phyloP scores from a whole-genome alignment of 441 rosid species.

The Arabidopsis hybrid region DNA sequence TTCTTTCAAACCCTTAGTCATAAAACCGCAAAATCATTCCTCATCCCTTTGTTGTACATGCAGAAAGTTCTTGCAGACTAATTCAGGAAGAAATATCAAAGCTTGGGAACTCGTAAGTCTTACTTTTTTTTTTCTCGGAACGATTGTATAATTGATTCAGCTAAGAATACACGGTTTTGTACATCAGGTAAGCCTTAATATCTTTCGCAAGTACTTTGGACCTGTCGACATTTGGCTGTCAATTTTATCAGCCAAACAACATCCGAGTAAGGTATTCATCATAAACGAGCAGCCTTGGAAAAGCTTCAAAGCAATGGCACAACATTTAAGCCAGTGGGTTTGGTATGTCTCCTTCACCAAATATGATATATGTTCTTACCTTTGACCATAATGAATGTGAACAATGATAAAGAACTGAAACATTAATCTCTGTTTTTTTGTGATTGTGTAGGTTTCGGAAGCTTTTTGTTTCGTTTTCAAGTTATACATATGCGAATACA shows the following conservation, averaged over 20 bases:
- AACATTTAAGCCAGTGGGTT: slow-evolving; percentile 87
- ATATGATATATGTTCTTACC: not conserved
- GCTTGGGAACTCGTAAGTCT: slow-evolving; percentile 82
- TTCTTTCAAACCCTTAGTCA: slow-evolving; percentile 1
- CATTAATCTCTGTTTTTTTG: slow-evolving; percentile 8
- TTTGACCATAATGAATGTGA: slow-evolving; percentile 6
- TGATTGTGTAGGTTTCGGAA: slow-evolving; percentile 71
- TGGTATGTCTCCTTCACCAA: slow-evolving; percentile 55
- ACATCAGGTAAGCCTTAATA: slow-evolving; percentile 67
- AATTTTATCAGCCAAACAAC: slow-evolving; percentile 38
- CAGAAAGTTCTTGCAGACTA: slow-evolving; percentile 61
- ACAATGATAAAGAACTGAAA: slow-evolving; percentile 12
- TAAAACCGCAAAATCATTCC: slow-evolving; percentile 21
- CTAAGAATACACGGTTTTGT: slow-evolving; percentile 3
- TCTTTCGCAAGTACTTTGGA: slow-evolving; percentile 81
- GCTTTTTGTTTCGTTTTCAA: slow-evolving; percentile 85
- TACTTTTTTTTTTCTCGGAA: slow-evolving; percentile 3
- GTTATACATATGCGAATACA: slow-evolving; percentile 69
- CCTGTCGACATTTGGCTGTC: slow-evolving; percentile 80
- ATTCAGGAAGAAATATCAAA: slow-evolving; percentile 57
- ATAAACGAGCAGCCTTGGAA: slow-evolving; percentile 60
- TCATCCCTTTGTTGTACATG: slow-evolving; percentile 37
- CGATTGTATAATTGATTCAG: slow-evolving; percentile 14
- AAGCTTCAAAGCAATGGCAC: slow-evolving; percentile 78
- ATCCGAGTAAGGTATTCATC: slow-evolving; percentile 34